Evolutionary conservation across 441 rosid genomes (phyloP).

Genomic region (Gossypium schwendimanii): DNA sequence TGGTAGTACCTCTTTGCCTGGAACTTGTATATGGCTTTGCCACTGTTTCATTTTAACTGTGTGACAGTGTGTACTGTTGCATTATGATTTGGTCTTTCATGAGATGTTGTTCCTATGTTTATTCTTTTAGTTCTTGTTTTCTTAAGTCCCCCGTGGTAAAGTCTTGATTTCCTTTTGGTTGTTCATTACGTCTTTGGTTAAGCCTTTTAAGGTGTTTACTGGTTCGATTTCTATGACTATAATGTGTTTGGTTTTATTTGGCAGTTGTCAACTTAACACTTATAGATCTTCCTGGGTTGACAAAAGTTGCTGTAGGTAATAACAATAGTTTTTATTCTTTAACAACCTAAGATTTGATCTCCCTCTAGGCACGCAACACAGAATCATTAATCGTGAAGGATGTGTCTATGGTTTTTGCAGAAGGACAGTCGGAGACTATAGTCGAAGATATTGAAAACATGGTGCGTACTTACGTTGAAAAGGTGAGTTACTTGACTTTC

Average conservation of each 20-base stretch:
- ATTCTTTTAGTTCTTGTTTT: background rate
- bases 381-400: constrained; percentile 10
- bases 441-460: constrained; percentile 91
- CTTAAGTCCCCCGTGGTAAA: background rate
- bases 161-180: background rate
- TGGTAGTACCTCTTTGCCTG: background rate
- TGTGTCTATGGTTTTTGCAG: constrained; percentile 42
- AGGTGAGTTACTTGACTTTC: constrained; percentile 44
- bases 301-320: constrained; percentile 98
- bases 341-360: constrained; percentile 1
- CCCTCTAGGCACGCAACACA: background rate
- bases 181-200: background rate
- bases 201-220: background rate
- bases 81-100: background rate
- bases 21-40: background rate
- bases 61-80: background rate
- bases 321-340: background rate
- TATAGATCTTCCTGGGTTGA: constrained; percentile 98
- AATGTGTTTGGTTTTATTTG: constrained; percentile 18
- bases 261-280: constrained; percentile 97
- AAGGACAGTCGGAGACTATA: constrained; percentile 83
- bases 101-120: background rate
- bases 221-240: constrained; percentile 17
- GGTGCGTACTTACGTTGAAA: constrained; percentile 95
- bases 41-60: background rate